Evolutionary conservation across 2,329 filamentous ascomycete species (phyloP).

Genomic region (Monilinia aucupariae): DNA sequence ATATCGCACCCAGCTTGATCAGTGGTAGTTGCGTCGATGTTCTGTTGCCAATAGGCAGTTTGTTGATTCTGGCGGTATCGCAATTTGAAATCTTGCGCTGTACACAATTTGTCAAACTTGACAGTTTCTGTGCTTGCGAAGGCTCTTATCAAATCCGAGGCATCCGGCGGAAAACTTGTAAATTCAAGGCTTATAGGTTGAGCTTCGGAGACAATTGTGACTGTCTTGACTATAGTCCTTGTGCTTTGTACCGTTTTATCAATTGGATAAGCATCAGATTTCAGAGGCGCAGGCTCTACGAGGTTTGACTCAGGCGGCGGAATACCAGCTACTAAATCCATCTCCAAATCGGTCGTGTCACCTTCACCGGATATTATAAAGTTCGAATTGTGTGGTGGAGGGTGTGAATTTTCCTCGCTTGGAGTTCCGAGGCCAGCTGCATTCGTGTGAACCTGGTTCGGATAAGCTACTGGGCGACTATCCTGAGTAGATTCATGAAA

Average conservation of each 20-base stretch:
- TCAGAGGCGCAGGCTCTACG: background rate
- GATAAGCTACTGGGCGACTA: background rate
- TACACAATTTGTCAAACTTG: conserved; percentile 26
- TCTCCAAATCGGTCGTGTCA: background rate
- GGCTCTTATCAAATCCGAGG: background rate
- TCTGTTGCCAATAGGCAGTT: conserved; percentile 20
- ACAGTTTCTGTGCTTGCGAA: conserved; percentile 4
- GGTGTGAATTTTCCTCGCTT: background rate
- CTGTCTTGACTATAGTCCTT: background rate
- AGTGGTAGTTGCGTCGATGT: conserved; percentile 16
- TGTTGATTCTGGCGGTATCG: conserved; percentile 16
- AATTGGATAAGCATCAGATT: background rate
- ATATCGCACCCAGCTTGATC: conserved; percentile 14
- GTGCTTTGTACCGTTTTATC: background rate
- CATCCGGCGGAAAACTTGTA: background rate
- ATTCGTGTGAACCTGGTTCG: background rate
- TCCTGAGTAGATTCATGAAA: background rate
- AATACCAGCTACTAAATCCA: background rate
- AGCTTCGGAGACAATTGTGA: background rate
- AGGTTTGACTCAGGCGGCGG: background rate
- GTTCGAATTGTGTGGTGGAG: background rate
- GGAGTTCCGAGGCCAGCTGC: background rate
- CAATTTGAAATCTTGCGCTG: conserved; percentile 28
- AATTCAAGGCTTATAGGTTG: conserved; percentile 3
- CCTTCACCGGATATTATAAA: background rate